These are phyloP conservation scores for Marvania coccoides DNA, from an alignment of 139 green algal species.

Conservation along the genomic window DNA sequence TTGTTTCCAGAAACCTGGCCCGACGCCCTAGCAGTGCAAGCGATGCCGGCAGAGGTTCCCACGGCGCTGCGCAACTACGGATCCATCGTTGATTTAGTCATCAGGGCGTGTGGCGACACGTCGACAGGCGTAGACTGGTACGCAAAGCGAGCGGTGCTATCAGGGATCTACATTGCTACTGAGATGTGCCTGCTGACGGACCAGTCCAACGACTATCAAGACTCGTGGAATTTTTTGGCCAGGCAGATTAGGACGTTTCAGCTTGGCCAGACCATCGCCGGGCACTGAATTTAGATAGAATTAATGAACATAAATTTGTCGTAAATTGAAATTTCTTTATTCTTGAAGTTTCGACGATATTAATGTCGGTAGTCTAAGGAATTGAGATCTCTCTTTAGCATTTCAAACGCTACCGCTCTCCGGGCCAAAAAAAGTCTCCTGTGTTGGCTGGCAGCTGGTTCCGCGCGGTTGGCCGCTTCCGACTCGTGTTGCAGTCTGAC, in stretches of 20 bases:
- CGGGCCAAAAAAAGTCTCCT: too few species aligned
- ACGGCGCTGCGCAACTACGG: conserved; percentile 30
- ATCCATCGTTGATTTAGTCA: conserved; percentile 48
- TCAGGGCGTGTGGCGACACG: conserved; percentile 49
- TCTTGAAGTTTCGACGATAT: too few species aligned
- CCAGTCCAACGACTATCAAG: conserved; percentile 47
- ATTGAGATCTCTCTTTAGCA: too few species aligned
- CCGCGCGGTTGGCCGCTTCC: too few species aligned
- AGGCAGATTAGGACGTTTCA: background rate
- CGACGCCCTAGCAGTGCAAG: conserved; percentile 49
- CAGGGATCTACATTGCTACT: conserved; percentile 44
- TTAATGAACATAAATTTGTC: too few species aligned
- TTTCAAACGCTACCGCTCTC: too few species aligned
- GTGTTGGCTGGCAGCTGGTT: too few species aligned
- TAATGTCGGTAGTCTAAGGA: too few species aligned
- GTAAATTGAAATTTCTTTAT: too few species aligned
- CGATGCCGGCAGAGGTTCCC: conserved; percentile 30
- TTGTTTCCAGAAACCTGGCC: conserved; percentile 35
- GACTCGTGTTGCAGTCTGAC: too few species aligned
- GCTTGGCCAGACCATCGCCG: too few species aligned
- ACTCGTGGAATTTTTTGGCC: conserved; percentile 27
- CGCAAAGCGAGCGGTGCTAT: conserved; percentile 50
- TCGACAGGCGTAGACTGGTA: conserved; percentile 65
- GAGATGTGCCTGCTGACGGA: conserved; percentile 80
- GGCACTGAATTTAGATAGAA: too few species aligned